These are phyloP conservation scores for Colletotrichum eremochloae DNA, from an alignment of 2,329 filamentous ascomycete genomes.

Conservation along the genomic window DNA sequence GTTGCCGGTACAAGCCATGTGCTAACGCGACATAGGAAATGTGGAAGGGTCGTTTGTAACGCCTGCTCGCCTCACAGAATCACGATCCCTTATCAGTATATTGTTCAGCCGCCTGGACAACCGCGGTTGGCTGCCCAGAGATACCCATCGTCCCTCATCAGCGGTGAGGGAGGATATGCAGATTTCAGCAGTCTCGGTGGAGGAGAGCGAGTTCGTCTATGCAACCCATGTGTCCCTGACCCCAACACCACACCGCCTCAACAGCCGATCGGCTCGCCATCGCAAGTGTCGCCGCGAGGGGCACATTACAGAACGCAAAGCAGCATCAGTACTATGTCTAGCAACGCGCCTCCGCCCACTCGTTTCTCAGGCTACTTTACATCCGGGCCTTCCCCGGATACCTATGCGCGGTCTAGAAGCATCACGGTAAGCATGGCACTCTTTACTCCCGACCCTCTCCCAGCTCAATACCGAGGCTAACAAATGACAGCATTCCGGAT, in stretches of 20 bases:
- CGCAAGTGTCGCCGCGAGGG: slow-evolving; percentile 52
- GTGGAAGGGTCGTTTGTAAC: slow-evolving; percentile 90
- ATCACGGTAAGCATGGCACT: slow-evolving; percentile 24
- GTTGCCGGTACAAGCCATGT: slow-evolving; percentile 1
- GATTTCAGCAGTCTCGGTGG: slow-evolving; percentile 63
- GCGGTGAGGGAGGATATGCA: slow-evolving; percentile 57
- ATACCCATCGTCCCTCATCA: slow-evolving; percentile 54
- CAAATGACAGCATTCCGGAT: slow-evolving; percentile 45
- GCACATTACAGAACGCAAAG: slow-evolving; percentile 62
- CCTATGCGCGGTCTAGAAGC: slow-evolving; percentile 47
- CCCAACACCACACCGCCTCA: slow-evolving; percentile 70
- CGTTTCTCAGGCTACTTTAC: slow-evolving; percentile 56
- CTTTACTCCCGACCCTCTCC: neutral
- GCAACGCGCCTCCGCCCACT: slow-evolving; percentile 47
- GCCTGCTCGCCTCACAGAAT: slow-evolving; percentile 94
- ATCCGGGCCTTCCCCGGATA: slow-evolving; percentile 50
- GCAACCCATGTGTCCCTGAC: slow-evolving; percentile 73
- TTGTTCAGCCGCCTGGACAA: slow-evolving; percentile 79
- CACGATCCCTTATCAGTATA: slow-evolving; percentile 92
- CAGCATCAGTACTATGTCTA: slow-evolving; percentile 53
- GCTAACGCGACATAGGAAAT: slow-evolving; percentile 72
- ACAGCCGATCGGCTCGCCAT: slow-evolving; percentile 52
- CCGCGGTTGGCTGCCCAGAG: slow-evolving; percentile 51
- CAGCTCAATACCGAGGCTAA: slow-evolving; percentile 37
- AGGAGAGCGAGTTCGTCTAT: slow-evolving; percentile 70